A percentile compares a stretch with the other conserved stretches of the same genome.
These are phyloP conservation scores for Globisporangium carolinianum DNA, from an alignment of 352 stramenopile species.

Conservation along the genomic window DNA sequence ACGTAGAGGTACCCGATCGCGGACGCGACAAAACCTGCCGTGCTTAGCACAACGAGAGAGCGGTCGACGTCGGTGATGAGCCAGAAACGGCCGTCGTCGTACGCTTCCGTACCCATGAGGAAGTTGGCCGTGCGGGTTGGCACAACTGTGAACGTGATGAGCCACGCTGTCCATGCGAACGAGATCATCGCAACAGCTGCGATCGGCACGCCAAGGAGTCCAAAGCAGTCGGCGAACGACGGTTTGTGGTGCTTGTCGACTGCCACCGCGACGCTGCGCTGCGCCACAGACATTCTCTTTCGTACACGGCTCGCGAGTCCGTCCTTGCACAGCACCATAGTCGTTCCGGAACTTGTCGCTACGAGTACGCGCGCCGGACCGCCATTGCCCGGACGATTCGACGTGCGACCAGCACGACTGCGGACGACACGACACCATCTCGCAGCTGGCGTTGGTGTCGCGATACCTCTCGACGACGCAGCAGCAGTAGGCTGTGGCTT, in stretches of 20 bases:
- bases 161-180: conserved; percentile 23
- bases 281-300: not conserved
- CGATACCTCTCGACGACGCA: too few species aligned
- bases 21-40: conserved; percentile 11
- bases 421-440: too few species aligned
- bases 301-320: not conserved
- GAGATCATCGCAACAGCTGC: conserved; percentile 15
- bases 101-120: conserved; percentile 35
- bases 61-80: conserved; percentile 16
- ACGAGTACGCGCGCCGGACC: too few species aligned
- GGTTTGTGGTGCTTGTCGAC: not conserved
- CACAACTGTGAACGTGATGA: conserved; percentile 19
- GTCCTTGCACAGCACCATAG: too few species aligned
- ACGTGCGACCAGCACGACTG: too few species aligned
- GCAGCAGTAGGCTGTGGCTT: too few species aligned
- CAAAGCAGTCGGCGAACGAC: conserved; percentile 18
- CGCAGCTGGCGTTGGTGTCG: too few species aligned
- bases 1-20: conserved; percentile 16
- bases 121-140: conserved; percentile 32
- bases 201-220: conserved; percentile 12
- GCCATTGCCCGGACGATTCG: too few species aligned
- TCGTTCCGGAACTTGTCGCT: too few species aligned
- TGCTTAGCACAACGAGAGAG: conserved; percentile 9
- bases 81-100: conserved; percentile 49
- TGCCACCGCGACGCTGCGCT: not conserved